Conservation (phyloP, 169 alveolate genomes). For the Babesia ovata region DNA sequence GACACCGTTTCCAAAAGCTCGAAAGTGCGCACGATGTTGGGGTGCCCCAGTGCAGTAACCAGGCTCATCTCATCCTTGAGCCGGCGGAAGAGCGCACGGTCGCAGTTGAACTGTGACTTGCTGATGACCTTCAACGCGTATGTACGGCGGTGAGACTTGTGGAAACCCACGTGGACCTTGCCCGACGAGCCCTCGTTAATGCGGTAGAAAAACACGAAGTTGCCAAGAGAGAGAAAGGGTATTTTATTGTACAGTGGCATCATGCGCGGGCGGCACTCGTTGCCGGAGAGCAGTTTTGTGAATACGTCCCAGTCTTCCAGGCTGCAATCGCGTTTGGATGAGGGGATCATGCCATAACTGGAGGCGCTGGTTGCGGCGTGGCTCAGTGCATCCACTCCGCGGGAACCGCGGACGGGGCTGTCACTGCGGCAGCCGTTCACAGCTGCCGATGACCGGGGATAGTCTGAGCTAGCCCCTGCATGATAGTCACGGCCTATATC, state of each 20-base stretch:
- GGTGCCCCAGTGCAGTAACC: constrained; percentile 76
- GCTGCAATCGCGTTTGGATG: background rate
- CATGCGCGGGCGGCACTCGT: constrained; percentile 11
- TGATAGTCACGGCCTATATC: background rate
- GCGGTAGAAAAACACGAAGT: constrained; percentile 71
- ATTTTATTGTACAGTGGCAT: constrained; percentile 54
- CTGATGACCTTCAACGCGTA: constrained; percentile 75
- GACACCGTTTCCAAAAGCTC: constrained; percentile 77
- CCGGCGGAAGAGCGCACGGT: constrained; percentile 59
- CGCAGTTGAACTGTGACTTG: constrained; percentile 71
- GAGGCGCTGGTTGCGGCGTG: background rate
- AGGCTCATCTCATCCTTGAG: constrained; percentile 78
- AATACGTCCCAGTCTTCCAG: constrained; percentile 7
- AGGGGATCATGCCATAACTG: background rate
- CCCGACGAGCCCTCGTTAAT: constrained; percentile 80
- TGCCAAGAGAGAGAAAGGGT: constrained; percentile 66
- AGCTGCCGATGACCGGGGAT: background rate
- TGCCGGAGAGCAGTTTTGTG: background rate
- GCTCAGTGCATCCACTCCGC: background rate
- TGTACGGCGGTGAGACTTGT: constrained; percentile 56
- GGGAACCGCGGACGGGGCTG: background rate
- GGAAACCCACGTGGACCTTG: constrained; percentile 74
- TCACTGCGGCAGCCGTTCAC: background rate
- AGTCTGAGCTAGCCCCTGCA: background rate
- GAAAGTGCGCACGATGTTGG: constrained; percentile 76